Evolutionary conservation across 495 filamentous ascomycete species (phyloP), one percentile per base, ranked within the genome.

Genomic region (Cetradonia linearis): DNA sequence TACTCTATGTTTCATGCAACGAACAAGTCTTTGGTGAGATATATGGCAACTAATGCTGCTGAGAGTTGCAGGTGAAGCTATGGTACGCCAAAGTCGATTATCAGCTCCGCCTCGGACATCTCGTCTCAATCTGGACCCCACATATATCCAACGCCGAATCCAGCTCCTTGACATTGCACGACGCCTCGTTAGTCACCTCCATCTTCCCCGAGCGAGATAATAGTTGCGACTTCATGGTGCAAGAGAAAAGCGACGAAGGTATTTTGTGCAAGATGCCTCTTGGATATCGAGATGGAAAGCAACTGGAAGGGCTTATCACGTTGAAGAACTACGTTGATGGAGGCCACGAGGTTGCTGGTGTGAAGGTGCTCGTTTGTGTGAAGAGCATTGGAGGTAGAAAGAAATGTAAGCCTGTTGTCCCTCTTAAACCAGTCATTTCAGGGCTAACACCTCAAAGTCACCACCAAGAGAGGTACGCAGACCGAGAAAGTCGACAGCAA

Each of bases 161-260:
- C 20, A 36, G 37, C 33, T 56, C 59, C 18, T 25, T 58, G 25
- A 31, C 37, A 6, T 3, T 40, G 27, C 44, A 59, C 13, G 31
- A 36, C n/a, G 68, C 73, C 9, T 65, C 70, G 25, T 62, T 77
- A 18, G 69, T 75, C 36, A 73, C 70, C 18, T 69, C 67, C 20
- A 74, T 79, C 48, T 78, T 77, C 64, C 77, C 77, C 0, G 77
- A 79, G 58, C 64, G 75, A 18, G 77, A 79, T 60, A 70, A 70
- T 18, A 71, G 66, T 27, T 77, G 73, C 61, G 65, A 74, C 49
- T 56, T 78, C 56, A 65, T 73, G 67, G 36, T 73, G 1, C 70
- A 73, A 44, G 66, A 74, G 62, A 64, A 73, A 9, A 70, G 66
- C 54, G 72, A 76, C 55, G 65, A 74, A 30, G 69, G 71, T 7